Percentiles rank a stretch among this genome's conserved stretches.
phyloP scores from a whole-genome alignment of 805 yeast genomes.

The Kockiozyma suomiensis region DNA sequence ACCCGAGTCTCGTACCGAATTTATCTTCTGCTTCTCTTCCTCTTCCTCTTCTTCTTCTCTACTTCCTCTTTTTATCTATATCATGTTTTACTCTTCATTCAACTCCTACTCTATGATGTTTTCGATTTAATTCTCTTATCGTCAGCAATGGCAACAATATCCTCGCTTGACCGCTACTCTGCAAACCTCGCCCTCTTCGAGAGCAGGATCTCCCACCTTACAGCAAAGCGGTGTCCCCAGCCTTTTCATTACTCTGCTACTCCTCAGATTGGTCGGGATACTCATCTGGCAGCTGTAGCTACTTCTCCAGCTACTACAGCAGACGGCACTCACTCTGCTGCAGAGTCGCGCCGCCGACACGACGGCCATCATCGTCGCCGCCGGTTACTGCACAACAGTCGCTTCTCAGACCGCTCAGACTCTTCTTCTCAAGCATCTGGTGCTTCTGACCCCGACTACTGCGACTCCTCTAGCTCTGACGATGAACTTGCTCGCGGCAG shows the following conservation, averaged over 20 bases:
- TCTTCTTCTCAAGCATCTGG: not conserved
- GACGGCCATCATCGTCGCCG: too few species aligned
- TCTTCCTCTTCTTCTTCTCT: not conserved
- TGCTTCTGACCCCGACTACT: not conserved
- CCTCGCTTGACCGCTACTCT: conserved; percentile 11
- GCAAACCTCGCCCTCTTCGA: conserved; percentile 22
- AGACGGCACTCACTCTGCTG: not conserved
- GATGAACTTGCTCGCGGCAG: conserved; percentile 18
- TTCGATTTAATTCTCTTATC: not conserved
- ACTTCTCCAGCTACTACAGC: not conserved
- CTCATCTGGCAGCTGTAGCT: not conserved
- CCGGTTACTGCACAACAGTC: conserved; percentile 9
- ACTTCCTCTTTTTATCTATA: not conserved
- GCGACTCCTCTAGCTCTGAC: not conserved
- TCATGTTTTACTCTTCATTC: not conserved
- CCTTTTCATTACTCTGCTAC: not conserved
- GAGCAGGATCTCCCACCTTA: not conserved
- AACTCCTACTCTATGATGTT: not conserved
- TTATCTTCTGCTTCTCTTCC: not conserved
- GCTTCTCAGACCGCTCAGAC: conserved; percentile 27
- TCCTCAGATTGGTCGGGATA: not conserved
- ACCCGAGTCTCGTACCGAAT: not conserved
- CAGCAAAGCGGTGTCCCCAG: not conserved
- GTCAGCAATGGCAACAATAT: not conserved
- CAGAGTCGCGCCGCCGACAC: conserved; percentile 13